These are phyloP conservation scores for Deinandra increscens DNA, from an alignment of 129 eudicot genomes.

Conservation along the genomic window DNA sequence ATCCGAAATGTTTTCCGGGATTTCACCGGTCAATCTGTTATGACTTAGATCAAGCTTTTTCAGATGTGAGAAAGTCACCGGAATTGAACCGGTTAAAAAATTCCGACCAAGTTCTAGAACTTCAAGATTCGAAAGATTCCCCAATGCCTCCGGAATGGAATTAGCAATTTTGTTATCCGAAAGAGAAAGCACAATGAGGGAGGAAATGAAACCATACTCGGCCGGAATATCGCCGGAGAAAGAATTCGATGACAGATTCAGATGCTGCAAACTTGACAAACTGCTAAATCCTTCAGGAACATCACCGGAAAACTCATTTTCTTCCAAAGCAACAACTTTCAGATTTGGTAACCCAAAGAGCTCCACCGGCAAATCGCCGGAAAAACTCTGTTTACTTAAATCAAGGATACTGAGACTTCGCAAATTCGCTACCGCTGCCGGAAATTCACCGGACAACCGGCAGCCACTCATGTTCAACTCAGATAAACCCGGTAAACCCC, in stretches of 20 bases:
- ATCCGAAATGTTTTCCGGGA: conserved; percentile 53
- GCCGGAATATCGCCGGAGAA: conserved; percentile 63
- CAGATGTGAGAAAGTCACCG: conserved; percentile 44
- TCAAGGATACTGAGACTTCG: conserved; percentile 56
- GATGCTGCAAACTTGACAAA: conserved; percentile 48
- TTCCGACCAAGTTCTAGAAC: conserved; percentile 60
- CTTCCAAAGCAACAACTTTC: conserved; percentile 63
- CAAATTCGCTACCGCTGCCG: conserved; percentile 46
- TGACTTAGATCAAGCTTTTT: conserved; percentile 54
- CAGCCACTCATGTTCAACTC: conserved; percentile 68
- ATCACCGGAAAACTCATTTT: conserved; percentile 56
- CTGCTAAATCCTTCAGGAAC: conserved; percentile 90
- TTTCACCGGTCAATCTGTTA: conserved; percentile 58
- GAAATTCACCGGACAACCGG: conserved; percentile 62
- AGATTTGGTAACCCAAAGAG: conserved; percentile 69
- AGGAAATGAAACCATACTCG: conserved; percentile 59
- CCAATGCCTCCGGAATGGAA: conserved; percentile 50
- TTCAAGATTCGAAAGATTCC: conserved; percentile 58
- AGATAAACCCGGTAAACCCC: conserved; percentile 40
- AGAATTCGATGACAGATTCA: conserved; percentile 64
- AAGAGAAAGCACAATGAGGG: conserved; percentile 52
- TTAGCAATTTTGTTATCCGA: conserved; percentile 46
- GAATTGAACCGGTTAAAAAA: conserved; percentile 51
- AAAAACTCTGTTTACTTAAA: conserved; percentile 70
- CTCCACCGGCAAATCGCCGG: conserved; percentile 69